Evolutionary conservation across 352 stramenopile genomes (phyloP), one percentile per base, ranked within the genome.

Genomic region (Aphanomyces astaci): DNA sequence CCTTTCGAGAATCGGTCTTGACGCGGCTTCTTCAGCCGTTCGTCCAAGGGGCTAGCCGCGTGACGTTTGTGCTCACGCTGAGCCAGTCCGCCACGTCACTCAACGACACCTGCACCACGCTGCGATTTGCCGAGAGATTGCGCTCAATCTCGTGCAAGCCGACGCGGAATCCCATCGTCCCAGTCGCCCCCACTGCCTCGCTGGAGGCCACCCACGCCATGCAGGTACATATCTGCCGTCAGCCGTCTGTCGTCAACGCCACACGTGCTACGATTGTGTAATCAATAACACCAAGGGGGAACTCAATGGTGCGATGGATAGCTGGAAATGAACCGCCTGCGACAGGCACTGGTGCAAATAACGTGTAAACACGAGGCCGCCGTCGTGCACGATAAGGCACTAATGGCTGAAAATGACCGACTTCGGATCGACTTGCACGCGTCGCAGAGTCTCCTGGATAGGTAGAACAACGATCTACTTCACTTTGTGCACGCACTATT

Each of bases 101-200:
- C 13, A 80, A 92, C 45, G 80, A 89, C 31, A 87, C 78, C 22
- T 88, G 85, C 53, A 80, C 83, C 27, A 92, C 83, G 0, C 67
- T 92, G 49, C 73, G 83, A 9, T 90, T 92, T 56, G 81, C 81
- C 15, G 81, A 92, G 60, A 77, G 81, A 1, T 72, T 92, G 19
- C 82, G 85, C 69, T 59, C 79, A 2, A 70, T 92, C 15, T 76
- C 78, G 9, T 88, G 79, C 60, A 72, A 73, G 0, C 82, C 82
- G n/a, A 75, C 87, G 48, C 75, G 77, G 0, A 72, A 79, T 13
- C 43, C 43, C 15, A 5, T 53, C 19, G 43, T 54, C 22, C 76
- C 76, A n/a, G 63, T 85, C 17, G 76, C 87, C 22, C 76, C 75
- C 30, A 87, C 71, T 39, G 79, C 89, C 57, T 59, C 76, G 39